Conservation (phyloP, 2,329 filamentous ascomycete species). For the Furcasterigmium furcatum region DNA sequence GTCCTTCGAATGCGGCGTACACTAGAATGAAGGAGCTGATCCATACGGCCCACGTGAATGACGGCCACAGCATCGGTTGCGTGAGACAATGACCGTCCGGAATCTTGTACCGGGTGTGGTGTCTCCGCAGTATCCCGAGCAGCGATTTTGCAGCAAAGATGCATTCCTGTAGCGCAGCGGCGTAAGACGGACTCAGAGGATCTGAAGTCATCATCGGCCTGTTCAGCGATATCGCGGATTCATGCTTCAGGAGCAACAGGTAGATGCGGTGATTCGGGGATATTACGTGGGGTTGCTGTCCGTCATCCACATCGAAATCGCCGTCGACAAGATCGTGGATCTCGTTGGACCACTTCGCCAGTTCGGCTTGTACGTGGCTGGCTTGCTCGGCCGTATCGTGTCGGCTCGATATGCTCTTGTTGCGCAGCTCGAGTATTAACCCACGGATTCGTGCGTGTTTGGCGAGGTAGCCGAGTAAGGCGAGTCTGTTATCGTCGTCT, state of each 20-base stretch:
- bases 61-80: slow-evolving; percentile 41
- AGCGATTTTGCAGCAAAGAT: slow-evolving; percentile 46
- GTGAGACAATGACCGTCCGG: slow-evolving; percentile 5
- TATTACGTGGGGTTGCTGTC: slow-evolving; percentile 13
- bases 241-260: slow-evolving; percentile 41
- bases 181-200: slow-evolving; percentile 36
- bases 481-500: slow-evolving; percentile 22
- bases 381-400: slow-evolving; percentile 38
- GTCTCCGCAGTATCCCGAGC: slow-evolving; percentile 33
- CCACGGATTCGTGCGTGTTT: slow-evolving; percentile 47
- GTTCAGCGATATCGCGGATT: slow-evolving; percentile 47
- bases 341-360: slow-evolving; percentile 51
- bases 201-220: slow-evolving; percentile 45
- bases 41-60: slow-evolving; percentile 50
- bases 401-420: slow-evolving; percentile 44
- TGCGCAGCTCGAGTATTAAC: slow-evolving; percentile 47
- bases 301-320: slow-evolving; percentile 16
- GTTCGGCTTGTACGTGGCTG: slow-evolving; percentile 41
- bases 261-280: slow-evolving; percentile 34
- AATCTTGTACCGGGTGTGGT: slow-evolving; percentile 13
- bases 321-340: slow-evolving; percentile 44
- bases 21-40: slow-evolving; percentile 49
- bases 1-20: slow-evolving; percentile 43
- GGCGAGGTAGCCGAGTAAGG: slow-evolving; percentile 33
- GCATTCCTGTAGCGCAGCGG: slow-evolving; percentile 46